Evolutionary conservation across 495 filamentous ascomycete species (phyloP), one percentile per base, ranked within the genome.

Genomic region (Tuber melanosporum): DNA sequence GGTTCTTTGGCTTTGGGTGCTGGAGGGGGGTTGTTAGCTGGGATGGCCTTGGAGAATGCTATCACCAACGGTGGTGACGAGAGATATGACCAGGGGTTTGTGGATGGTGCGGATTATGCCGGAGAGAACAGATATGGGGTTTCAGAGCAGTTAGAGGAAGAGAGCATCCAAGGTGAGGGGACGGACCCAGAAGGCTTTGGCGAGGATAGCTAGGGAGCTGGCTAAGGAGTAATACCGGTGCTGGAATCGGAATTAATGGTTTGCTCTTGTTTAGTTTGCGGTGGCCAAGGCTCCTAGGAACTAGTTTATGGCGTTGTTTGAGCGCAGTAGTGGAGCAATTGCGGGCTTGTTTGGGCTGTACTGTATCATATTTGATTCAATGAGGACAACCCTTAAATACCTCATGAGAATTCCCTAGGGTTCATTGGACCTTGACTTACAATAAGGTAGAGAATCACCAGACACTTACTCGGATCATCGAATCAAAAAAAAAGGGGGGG

Each of bases 1-100:
- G 83, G 83, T 43, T 81, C 82, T 66, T 82, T 72, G 22, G 82
- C 75, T 71, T 77, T 86, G 69, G 83, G 82, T 57, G 81, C 83
- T 43, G 84, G 78, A 41, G 83, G 83, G 32, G 85, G 82, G n/a
- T 47, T 83, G 42, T 66, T 83, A 26, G 82, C 82, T 12, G 82
- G 82, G 3, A 52, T 81, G 47, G 22, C 83, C 44, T 73, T 83
- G 71, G 79, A 70, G 9, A 72, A 82, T 75, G 82, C 77, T 5
- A 72, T 83, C 10, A 49, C 49, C n/a, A 41, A 71, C 44, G 10
- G 82, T 39, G 66, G 75, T 42, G 36, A 79, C 26, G 70, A 80
- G 41, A 76, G n/a, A 8, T 83, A 83, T 71, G 70, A 82, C 12
- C 79, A 81, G 15, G 82, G 82, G 1, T 83, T 76, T 79, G 70